Evolutionary conservation across 129 eudicot species (phyloP).

Genomic region (Escallonia herrerae): DNA sequence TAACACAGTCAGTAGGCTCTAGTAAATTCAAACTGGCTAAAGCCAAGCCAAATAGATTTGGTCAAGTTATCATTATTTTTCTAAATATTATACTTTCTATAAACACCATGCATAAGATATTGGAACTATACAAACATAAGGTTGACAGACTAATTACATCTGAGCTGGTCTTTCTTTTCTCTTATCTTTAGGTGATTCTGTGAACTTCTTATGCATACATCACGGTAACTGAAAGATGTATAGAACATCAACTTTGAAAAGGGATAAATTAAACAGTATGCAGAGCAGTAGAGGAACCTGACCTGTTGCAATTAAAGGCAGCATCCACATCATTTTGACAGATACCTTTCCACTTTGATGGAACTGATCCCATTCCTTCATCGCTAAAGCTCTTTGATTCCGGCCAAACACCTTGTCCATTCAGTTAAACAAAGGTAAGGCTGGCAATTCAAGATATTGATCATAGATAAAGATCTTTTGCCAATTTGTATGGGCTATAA

Average conservation of each 20-base stretch:
- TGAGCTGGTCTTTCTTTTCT: too few species aligned
- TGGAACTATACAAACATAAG: too few species aligned
- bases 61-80: too few species aligned
- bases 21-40: neutral
- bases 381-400: slow-evolving; percentile 88
- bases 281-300: slow-evolving; percentile 12
- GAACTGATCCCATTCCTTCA: slow-evolving; percentile 71
- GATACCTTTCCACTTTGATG: slow-evolving; percentile 81
- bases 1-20: slow-evolving; percentile 6
- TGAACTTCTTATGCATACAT: neutral
- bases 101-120: too few species aligned
- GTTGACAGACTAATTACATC: too few species aligned
- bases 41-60: neutral
- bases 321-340: slow-evolving; percentile 62
- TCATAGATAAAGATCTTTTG: too few species aligned
- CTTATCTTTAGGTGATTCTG: neutral
- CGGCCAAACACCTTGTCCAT: slow-evolving; percentile 83
- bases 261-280: neutral
- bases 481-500: too few species aligned
- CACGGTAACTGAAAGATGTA: neutral
- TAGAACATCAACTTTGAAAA: neutral
- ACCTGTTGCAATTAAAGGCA: slow-evolving; percentile 84
- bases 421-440: slow-evolving; percentile 14
- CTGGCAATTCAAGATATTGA: neutral
- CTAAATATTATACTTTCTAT: too few species aligned